Evolutionary conservation across 192 early-diverging fungal species (phyloP), one percentile per base, ranked within the genome.

Genomic region (Jimgerdemannia flammicorona): DNA sequence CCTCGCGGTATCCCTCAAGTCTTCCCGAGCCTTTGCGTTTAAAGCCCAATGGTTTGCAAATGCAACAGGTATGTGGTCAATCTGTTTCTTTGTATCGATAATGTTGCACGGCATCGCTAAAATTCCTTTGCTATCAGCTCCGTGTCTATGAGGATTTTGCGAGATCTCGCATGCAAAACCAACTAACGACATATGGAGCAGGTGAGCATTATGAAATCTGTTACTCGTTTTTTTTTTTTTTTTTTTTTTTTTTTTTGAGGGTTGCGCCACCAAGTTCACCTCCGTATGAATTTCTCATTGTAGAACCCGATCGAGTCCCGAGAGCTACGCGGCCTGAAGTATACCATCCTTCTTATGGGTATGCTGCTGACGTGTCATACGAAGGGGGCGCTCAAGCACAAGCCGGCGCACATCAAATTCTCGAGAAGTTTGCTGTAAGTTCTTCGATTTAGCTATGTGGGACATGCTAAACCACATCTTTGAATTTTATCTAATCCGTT

Each of bases 1-100:
- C 87, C 4, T 93, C 92, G 3, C 87, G 92, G 42, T 99, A 97
- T 74, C 94, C 94, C 17, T 77, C 91, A 44, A 93, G 86, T 18
- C 85, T 99, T 67, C 97, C 98, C 0, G 97, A 98, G 39, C 86
- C 91, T 40, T 88, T 99, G 59, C 88, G 94, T 64, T 83, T 95
- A 68, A 95, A 95, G 73, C 90, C 92, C 4, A 92, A 91, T 69
- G 96, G 95, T 0, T 85, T 98, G 40, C 88, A 87, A 44, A 80
- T 89, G 2, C 89, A 87, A 42, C 95, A 59, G 49, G 49, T 59
- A 59, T 14, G 49, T 2, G 49, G 6, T 59, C 49, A 59, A 59
- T 59, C 14, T 59, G 6, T 14, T 6, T 59, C 14, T 59, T 59
- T 59, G 6, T 59, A 29, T 29, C 29, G 29, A 29, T 29, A 29